Evolutionary conservation across 768 basidiomycete genomes (phyloP).

Genomic region (Boletus vinaceobasis): DNA sequence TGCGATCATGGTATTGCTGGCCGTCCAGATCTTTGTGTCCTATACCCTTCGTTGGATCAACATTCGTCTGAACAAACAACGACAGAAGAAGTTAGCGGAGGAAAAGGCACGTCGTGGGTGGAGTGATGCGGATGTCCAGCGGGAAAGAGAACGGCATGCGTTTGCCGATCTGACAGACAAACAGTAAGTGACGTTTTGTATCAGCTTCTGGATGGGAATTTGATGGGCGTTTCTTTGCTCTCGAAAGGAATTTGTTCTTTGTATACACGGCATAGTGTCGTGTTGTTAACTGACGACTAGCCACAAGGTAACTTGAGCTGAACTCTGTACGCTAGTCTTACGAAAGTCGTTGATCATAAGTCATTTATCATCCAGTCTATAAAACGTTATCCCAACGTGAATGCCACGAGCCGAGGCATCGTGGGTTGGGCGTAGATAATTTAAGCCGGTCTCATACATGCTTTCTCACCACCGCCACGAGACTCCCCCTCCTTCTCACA

Average conservation of each 20-base stretch:
- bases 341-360: not conserved
- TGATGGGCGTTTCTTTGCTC: not conserved
- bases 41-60: constrained; percentile 54
- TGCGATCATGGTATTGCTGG: constrained; percentile 58
- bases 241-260: constrained; percentile 55
- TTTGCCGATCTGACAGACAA: constrained; percentile 64
- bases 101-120: constrained; percentile 49
- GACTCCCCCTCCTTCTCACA: not conserved
- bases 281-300: not conserved
- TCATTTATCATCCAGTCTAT: not conserved
- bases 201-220: not conserved
- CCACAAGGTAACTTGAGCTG: not conserved
- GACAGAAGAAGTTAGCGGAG: constrained; percentile 38
- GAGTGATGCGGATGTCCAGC: constrained; percentile 54
- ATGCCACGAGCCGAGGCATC: not conserved
- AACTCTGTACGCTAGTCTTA: not conserved
- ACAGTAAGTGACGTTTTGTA: constrained; percentile 40
- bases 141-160: constrained; percentile 56
- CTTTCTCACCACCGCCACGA: constrained; percentile 7
- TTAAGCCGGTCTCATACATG: not conserved
- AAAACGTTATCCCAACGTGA: constrained; percentile 16
- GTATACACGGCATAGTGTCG: constrained; percentile 48
- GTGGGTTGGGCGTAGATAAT: constrained; percentile 11
- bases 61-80: constrained; percentile 49
- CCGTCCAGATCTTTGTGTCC: constrained; percentile 47